Evolutionary conservation across 208 protist genomes (phyloP).

Genomic region (Crithidia sp.): DNA sequence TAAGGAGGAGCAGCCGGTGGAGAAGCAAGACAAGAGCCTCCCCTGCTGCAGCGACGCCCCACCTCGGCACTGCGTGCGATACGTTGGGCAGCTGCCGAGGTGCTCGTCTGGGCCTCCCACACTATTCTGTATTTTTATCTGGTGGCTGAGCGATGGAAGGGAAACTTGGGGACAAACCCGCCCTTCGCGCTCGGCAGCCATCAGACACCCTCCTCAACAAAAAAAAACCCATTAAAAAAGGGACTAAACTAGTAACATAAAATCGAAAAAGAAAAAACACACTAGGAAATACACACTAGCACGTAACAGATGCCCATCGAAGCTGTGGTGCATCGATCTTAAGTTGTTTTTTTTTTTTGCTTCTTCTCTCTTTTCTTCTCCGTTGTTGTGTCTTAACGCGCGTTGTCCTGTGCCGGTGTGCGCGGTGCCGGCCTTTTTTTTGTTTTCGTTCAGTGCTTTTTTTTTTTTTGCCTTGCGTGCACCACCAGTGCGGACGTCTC

Average conservation of each 20-base stretch:
- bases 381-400: no score
- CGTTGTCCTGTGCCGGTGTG: no score
- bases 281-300: not conserved
- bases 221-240: not conserved
- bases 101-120: not conserved
- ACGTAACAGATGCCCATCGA: not conserved
- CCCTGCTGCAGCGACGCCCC: no score
- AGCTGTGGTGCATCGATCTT: no score
- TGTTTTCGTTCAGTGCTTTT: not conserved
- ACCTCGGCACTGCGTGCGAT: no score
- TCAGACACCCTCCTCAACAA: not conserved
- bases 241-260: not conserved
- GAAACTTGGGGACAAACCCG: slow-evolving; percentile 42
- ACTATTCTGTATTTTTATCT: not conserved
- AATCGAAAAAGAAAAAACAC: not conserved
- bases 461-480: not conserved
- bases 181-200: slow-evolving; percentile 12
- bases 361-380: slow-evolving; percentile 3
- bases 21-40: no score
- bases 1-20: no score
- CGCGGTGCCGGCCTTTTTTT: no score
- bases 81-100: no score
- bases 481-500: no score
- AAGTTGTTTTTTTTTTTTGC: slow-evolving; percentile 17
- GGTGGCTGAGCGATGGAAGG: slow-evolving; percentile 7